Evolutionary conservation across 352 stramenopile genomes (phyloP).

Genomic region (Phytophthora megakarya): DNA sequence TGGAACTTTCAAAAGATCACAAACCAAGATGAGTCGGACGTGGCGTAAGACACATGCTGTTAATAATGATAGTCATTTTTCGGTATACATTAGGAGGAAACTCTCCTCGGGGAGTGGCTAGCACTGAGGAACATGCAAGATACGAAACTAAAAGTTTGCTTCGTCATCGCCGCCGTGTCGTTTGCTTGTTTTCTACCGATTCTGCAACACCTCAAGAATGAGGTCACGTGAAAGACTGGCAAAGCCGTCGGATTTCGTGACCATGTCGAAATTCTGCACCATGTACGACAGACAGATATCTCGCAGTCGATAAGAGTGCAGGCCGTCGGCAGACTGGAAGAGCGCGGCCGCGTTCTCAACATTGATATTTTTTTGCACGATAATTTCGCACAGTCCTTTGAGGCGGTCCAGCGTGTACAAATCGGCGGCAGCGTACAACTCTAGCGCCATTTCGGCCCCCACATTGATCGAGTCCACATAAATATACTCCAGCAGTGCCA

Average conservation of each 20-base stretch:
- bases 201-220: slow-evolving; percentile 90
- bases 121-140: slow-evolving; percentile 25
- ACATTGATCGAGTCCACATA: slow-evolving; percentile 96
- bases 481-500: slow-evolving; percentile 96
- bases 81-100: slow-evolving; percentile 40
- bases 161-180: slow-evolving; percentile 17
- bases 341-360: slow-evolving; percentile 87
- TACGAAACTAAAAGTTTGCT: slow-evolving; percentile 28
- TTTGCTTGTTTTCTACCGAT: slow-evolving; percentile 54
- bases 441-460: slow-evolving; percentile 91
- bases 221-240: slow-evolving; percentile 83
- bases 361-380: slow-evolving; percentile 90
- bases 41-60: slow-evolving; percentile 21
- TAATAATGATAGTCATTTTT: slow-evolving; percentile 47
- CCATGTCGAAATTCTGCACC: slow-evolving; percentile 90
- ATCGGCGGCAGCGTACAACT: slow-evolving; percentile 94
- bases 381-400: slow-evolving; percentile 91
- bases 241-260: slow-evolving; percentile 92
- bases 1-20: slow-evolving; percentile 78
- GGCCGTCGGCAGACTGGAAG: slow-evolving; percentile 86
- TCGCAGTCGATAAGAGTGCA: slow-evolving; percentile 80
- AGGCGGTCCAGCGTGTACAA: slow-evolving; percentile 95
- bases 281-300: slow-evolving; percentile 92
- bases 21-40: slow-evolving; percentile 34
- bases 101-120: slow-evolving; percentile 26